A percentile compares a stretch with the other conserved stretches of the same genome.
phyloP scores from a whole-genome alignment of 2,329 filamentous ascomycete species.

The Xylaria sp. region DNA sequence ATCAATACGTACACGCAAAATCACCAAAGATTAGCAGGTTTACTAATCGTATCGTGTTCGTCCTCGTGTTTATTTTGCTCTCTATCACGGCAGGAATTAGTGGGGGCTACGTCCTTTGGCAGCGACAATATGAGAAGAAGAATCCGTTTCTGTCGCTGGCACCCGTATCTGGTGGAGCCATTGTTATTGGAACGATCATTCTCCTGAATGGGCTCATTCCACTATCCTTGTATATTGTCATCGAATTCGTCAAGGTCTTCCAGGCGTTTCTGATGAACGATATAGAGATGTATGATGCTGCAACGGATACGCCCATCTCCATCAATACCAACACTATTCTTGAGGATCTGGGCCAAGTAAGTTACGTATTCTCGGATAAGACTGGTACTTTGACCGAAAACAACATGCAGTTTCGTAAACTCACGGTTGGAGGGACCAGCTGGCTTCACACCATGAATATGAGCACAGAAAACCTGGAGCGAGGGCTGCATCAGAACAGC shows the following conservation, averaged over 20 bases:
- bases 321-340: conserved; percentile 95
- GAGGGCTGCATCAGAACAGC: neutral
- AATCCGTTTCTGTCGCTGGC: conserved; percentile 81
- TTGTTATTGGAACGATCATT: conserved; percentile 89
- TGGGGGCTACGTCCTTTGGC: conserved; percentile 86
- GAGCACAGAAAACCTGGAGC: conserved; percentile 30
- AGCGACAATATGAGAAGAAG: conserved; percentile 68
- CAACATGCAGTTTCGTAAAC: conserved; percentile 92
- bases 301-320: conserved; percentile 84
- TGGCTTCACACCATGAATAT: conserved; percentile 87
- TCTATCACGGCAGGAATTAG: conserved; percentile 81
- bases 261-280: conserved; percentile 82
- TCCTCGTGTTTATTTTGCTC: conserved; percentile 84
- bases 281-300: conserved; percentile 89
- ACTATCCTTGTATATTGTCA: conserved; percentile 86
- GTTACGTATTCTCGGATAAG: conserved; percentile 92
- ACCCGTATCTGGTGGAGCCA: conserved; percentile 77
- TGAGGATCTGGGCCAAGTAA: conserved; percentile 90
- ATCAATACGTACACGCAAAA: conserved; percentile 86
- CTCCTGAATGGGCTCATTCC: conserved; percentile 98
- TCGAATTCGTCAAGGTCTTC: conserved; percentile 86
- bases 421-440: conserved; percentile 87
- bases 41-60: conserved; percentile 83
- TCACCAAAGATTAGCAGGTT: conserved; percentile 78
- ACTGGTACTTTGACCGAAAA: conserved; percentile 96